Percentiles rank a stretch among this genome's conserved stretches.
These are phyloP conservation scores for Colletotrichum liriopes DNA, from an alignment of 2,329 filamentous ascomycete species.

Conservation along the genomic window DNA sequence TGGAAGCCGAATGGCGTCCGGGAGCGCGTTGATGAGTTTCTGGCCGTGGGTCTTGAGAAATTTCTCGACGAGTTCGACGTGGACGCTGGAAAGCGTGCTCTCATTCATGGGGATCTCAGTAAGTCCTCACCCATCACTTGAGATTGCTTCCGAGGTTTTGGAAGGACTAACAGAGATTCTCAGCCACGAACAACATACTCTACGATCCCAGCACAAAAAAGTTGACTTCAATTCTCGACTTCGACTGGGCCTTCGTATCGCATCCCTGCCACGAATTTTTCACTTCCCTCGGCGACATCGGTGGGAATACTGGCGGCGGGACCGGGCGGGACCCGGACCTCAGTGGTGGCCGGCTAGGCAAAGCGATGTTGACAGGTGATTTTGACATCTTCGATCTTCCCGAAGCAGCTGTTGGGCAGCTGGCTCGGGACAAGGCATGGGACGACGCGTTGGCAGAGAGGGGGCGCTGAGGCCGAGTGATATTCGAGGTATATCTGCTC, in stretches of 20 bases:
- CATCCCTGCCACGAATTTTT: slow-evolving; percentile 49
- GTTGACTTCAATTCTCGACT: slow-evolving; percentile 49
- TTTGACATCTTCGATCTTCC: slow-evolving; percentile 15
- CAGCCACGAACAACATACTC: slow-evolving; percentile 49
- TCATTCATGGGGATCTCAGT: slow-evolving; percentile 51
- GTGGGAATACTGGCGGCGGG: slow-evolving; percentile 23
- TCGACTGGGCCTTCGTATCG: slow-evolving; percentile 47
- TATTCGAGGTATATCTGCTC: not conserved
- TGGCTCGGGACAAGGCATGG: slow-evolving; percentile 7
- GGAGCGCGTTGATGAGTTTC: slow-evolving; percentile 42
- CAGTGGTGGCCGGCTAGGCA: slow-evolving; percentile 38
- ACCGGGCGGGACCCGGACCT: slow-evolving; percentile 26
- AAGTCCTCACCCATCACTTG: slow-evolving; percentile 12
- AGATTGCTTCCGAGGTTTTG: too few relatives aligned
- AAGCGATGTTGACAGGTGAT: slow-evolving; percentile 20
- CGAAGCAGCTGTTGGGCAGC: not conserved
- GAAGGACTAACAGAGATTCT: not conserved
- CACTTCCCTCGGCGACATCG: slow-evolving; percentile 44
- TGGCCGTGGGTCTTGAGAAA: slow-evolving; percentile 28
- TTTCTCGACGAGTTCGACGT: slow-evolving; percentile 40
- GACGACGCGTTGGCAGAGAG: slow-evolving; percentile 2
- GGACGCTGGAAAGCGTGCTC: slow-evolving; percentile 29
- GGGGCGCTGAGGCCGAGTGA: slow-evolving; percentile 10
- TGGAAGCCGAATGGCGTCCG: slow-evolving; percentile 44
- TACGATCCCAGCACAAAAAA: slow-evolving; percentile 44